Percentiles rank a stretch among this genome's conserved stretches.
These are phyloP conservation scores for Pseudopyrenochaeta lycopersici DNA, from an alignment of 2,329 filamentous ascomycete species.

Conservation along the genomic window DNA sequence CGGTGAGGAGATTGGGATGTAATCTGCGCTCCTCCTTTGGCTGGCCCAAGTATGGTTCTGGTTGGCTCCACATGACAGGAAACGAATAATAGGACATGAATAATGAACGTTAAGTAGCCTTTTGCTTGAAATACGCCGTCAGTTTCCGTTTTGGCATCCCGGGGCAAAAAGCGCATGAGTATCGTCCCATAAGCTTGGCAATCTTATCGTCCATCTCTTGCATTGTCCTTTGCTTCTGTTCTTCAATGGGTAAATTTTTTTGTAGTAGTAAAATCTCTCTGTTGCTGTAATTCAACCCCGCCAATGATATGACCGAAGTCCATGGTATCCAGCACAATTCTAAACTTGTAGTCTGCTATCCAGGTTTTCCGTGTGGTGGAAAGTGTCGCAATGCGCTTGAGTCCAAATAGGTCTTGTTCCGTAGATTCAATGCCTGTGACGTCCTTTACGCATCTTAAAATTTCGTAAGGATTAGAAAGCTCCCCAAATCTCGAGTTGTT, in stretches of 20 bases:
- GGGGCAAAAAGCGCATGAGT: constrained; percentile 16
- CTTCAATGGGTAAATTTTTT: constrained; percentile 1
- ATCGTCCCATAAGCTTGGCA: constrained; percentile 16
- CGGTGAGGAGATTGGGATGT: too few relatives aligned
- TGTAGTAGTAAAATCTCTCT: constrained; percentile 1
- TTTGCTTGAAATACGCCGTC: constrained; percentile 23
- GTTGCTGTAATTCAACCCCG: constrained; percentile 44
- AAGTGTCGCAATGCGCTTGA: constrained; percentile 24
- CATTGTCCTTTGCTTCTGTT: constrained; percentile 17
- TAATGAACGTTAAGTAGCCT: too few relatives aligned
- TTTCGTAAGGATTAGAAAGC: constrained; percentile 19
- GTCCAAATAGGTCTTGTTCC: constrained; percentile 10
- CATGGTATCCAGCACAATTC: constrained; percentile 15
- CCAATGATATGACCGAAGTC: constrained; percentile 45
- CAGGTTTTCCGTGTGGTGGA: constrained; percentile 35
- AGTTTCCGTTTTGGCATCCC: constrained; percentile 18
- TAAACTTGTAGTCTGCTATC: constrained; percentile 29
- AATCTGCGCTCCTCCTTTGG: too few relatives aligned
- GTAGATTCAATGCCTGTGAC: not conserved
- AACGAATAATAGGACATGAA: too few relatives aligned
- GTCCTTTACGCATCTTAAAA: constrained; percentile 16
- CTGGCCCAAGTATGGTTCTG: too few relatives aligned
- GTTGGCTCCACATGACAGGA: too few relatives aligned
- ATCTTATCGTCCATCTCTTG: constrained; percentile 18
- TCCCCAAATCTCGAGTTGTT: constrained; percentile 38